A percentile compares a stretch with the other conserved stretches of the same genome.
phyloP scores from a whole-genome alignment of 371 early-diverging fungal species.

The Mucor plumbeus region DNA sequence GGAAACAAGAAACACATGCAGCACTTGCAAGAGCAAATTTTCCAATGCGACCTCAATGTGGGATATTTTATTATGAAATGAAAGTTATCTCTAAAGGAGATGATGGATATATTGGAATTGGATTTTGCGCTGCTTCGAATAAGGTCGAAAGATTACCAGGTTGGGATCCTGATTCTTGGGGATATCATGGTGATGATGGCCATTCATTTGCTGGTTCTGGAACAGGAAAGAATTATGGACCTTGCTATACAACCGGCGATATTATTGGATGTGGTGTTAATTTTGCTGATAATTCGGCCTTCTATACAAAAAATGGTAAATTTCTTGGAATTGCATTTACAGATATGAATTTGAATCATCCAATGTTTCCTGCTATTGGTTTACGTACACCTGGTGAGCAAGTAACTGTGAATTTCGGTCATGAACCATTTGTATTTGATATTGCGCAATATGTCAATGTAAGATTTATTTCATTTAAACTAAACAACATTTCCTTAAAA shows the following conservation, averaged over 20 bases:
- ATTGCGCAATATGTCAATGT: constrained; percentile 75
- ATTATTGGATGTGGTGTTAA: constrained; percentile 93
- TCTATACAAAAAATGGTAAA: constrained; percentile 93
- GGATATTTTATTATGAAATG: constrained; percentile 93
- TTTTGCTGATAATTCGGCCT: constrained; percentile 74
- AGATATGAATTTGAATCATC: constrained; percentile 38
- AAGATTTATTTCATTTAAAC: background rate
- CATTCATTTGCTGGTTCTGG: constrained; percentile 80
- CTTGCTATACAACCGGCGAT: constrained; percentile 91
- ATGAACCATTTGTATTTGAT: constrained; percentile 82
- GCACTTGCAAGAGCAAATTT: constrained; percentile 83
- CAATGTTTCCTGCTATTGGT: constrained; percentile 86
- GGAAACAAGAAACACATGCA: constrained; percentile 81
- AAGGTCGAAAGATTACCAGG: constrained; percentile 73
- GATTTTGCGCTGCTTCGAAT: constrained; percentile 70
- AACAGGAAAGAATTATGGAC: constrained; percentile 86
- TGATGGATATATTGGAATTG: constrained; percentile 93
- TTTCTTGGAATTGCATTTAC: constrained; percentile 69
- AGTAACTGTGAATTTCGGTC: constrained; percentile 92
- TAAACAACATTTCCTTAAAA: background rate
- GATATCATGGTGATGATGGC: constrained; percentile 96
- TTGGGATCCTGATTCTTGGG: constrained; percentile 86
- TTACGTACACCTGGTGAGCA: constrained; percentile 89
- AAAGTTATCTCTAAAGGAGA: constrained; percentile 85
- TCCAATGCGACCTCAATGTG: constrained; percentile 85